Conservation (phyloP, 805 yeast species). For the Sugiyamaella chiloensis region DNA sequence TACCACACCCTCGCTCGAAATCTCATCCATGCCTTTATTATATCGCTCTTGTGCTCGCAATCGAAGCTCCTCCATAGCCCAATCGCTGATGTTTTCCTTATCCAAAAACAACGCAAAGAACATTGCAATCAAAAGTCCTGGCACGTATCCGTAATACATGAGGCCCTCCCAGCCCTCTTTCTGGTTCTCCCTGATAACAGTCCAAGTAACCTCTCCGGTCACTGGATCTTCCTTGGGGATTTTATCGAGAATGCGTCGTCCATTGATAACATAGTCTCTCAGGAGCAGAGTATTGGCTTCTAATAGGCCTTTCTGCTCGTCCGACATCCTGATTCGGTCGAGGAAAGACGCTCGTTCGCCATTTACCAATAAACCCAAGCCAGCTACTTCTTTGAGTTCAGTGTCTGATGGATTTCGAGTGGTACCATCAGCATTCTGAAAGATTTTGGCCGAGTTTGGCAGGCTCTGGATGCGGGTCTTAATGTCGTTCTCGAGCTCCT, state of each 20-base stretch:
- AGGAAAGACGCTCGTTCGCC: constrained; percentile 51
- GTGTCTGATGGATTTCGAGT: constrained; percentile 64
- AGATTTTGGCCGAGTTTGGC: constrained; percentile 63
- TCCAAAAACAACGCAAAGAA: constrained; percentile 50
- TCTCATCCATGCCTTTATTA: constrained; percentile 49
- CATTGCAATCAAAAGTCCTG: constrained; percentile 58
- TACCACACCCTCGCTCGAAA: constrained; percentile 39
- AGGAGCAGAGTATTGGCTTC: constrained; percentile 61
- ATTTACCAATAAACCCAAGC: constrained; percentile 58
- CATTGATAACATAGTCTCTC: constrained; percentile 47
- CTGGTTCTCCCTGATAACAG: constrained; percentile 66
- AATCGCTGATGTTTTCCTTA: constrained; percentile 54
- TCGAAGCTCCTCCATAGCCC: constrained; percentile 83
- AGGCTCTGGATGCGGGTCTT: constrained; percentile 58
- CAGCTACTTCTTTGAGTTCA: constrained; percentile 68
- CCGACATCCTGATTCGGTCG: constrained; percentile 48
- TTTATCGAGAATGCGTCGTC: constrained; percentile 72
- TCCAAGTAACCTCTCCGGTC: constrained; percentile 78
- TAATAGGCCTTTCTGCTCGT: constrained; percentile 52
- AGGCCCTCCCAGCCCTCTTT: constrained; percentile 85
- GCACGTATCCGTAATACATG: constrained; percentile 69
- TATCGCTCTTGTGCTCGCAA: constrained; percentile 69
- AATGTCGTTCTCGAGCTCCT: constrained; percentile 44
- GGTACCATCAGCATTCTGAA: constrained; percentile 73
- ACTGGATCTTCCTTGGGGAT: constrained; percentile 77